These are phyloP conservation scores for Trichoderma sp. DNA, from an alignment of 2,329 filamentous ascomycete genomes.

Conservation along the genomic window DNA sequence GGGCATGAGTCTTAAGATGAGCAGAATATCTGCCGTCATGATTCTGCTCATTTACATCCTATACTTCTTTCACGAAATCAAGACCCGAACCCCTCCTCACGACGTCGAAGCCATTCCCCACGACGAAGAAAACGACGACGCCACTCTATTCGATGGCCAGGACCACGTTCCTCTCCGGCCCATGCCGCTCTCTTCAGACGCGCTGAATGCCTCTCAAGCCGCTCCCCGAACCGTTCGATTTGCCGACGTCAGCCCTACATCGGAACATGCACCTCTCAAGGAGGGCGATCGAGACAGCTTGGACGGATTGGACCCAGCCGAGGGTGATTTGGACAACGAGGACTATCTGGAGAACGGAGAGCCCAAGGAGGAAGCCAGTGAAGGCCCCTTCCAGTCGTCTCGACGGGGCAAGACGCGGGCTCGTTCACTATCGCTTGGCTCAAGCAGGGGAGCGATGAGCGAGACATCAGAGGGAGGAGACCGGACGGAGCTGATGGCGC, in stretches of 20 bases:
- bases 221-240: conserved; percentile 32
- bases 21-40: conserved; percentile 73
- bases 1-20: conserved; percentile 64
- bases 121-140: conserved; percentile 3
- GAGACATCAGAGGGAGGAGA: conserved; percentile 24
- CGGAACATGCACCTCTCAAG: not conserved
- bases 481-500: conserved; percentile 19
- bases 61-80: conserved; percentile 75
- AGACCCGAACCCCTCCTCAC: conserved; percentile 43
- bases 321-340: not conserved
- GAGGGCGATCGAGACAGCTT: conserved; percentile 18
- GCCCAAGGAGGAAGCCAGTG: not conserved
- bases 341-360: conserved; percentile 16
- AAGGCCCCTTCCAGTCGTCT: conserved; percentile 24
- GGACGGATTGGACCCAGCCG: not conserved
- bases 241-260: conserved; percentile 24
- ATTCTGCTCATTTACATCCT: conserved; percentile 68
- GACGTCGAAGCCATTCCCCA: not conserved
- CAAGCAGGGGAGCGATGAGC: conserved; percentile 23
- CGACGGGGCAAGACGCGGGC: conserved; percentile 25
- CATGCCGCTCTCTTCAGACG: not conserved
- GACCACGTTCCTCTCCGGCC: not conserved
- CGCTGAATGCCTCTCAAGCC: not conserved
- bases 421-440: conserved; percentile 28
- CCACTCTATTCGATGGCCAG: not conserved